Evolutionary conservation across 2,329 filamentous ascomycete genomes (phyloP).

Genomic region (Dichotomopilus funicola): DNA sequence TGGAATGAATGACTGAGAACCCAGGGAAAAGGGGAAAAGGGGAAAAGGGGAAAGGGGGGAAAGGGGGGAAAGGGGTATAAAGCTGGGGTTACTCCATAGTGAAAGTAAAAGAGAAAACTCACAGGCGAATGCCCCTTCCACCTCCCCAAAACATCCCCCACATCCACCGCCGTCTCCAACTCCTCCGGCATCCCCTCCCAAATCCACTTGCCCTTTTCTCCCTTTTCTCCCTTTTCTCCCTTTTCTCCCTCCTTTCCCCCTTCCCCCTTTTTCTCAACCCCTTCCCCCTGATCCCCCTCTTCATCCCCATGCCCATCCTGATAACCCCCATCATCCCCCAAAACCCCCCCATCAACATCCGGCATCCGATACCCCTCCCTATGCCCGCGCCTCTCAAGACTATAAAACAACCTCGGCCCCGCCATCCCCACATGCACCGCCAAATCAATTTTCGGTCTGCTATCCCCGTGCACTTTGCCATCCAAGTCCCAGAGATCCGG

Average conservation of each 20-base stretch:
- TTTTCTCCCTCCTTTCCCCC: conserved; percentile 37
- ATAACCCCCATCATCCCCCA: conserved; percentile 43
- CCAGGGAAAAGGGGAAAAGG: neutral
- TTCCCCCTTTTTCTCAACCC: conserved; percentile 22
- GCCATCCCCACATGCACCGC: conserved; percentile 79
- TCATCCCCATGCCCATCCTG: conserved; percentile 52
- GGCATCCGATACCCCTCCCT: conserved; percentile 63
- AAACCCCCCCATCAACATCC: conserved; percentile 61
- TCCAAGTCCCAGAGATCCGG: conserved; percentile 50
- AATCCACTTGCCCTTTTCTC: conserved; percentile 39
- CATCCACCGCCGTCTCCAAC: conserved; percentile 50
- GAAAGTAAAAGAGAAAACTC: conserved; percentile 24
- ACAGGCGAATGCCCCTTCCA: conserved; percentile 51
- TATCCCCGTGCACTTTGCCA: conserved; percentile 21
- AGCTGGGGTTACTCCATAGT: no score
- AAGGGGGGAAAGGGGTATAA: neutral
- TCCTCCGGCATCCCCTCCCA: conserved; percentile 50
- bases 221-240: conserved; percentile 36
- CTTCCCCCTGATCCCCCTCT: conserved; percentile 21
- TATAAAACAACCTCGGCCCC: conserved; percentile 55
- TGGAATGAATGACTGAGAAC: no score
- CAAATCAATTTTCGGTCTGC: conserved; percentile 48
- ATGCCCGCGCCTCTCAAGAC: conserved; percentile 63
- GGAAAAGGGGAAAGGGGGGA: neutral
- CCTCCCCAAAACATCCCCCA: conserved; percentile 48